These are phyloP conservation scores for Phoenix roebelenii DNA, from an alignment of 176 grass and related monocot genomes.

Conservation along the genomic window DNA sequence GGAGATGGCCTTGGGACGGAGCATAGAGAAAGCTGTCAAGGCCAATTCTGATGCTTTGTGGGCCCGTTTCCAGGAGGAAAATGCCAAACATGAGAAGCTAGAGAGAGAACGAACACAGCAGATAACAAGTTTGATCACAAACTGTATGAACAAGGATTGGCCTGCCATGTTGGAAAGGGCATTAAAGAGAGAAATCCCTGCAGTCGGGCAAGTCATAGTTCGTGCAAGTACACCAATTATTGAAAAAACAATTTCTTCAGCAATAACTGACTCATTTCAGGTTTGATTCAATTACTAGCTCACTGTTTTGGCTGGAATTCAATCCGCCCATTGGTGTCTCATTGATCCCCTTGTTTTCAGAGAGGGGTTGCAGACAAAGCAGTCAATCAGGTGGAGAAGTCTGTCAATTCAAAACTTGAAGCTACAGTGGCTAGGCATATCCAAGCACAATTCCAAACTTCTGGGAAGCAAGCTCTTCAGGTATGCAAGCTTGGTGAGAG, in stretches of 20 bases:
- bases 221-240: constrained; percentile 53
- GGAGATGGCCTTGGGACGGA: constrained; percentile 56
- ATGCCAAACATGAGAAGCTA: constrained; percentile 61
- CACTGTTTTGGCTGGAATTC: constrained; percentile 1
- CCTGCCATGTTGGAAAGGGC: constrained; percentile 58
- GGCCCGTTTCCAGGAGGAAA: constrained; percentile 80
- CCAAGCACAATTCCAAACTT: constrained; percentile 80
- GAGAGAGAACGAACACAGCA: constrained; percentile 80
- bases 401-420: constrained; percentile 67
- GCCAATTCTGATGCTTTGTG: constrained; percentile 76
- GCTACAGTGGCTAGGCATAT: constrained; percentile 62
- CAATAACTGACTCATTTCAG: constrained; percentile 86
- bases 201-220: constrained; percentile 57
- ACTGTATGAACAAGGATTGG: constrained; percentile 66
- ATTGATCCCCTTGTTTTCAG: constrained; percentile 29
- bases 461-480: constrained; percentile 70
- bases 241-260: constrained; percentile 66
- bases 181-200: constrained; percentile 73
- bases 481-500: constrained; percentile 28
- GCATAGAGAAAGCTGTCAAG: constrained; percentile 78
- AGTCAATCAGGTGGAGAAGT: constrained; percentile 85
- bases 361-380: constrained; percentile 76
- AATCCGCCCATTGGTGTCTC: constrained; percentile 13
- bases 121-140: constrained; percentile 53
- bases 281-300: constrained; percentile 25